Percentiles rank a stretch among this genome's conserved stretches.
These are phyloP conservation scores for Umbilicus rupestris DNA, from an alignment of 164 flowering plant species.

Conservation along the genomic window DNA sequence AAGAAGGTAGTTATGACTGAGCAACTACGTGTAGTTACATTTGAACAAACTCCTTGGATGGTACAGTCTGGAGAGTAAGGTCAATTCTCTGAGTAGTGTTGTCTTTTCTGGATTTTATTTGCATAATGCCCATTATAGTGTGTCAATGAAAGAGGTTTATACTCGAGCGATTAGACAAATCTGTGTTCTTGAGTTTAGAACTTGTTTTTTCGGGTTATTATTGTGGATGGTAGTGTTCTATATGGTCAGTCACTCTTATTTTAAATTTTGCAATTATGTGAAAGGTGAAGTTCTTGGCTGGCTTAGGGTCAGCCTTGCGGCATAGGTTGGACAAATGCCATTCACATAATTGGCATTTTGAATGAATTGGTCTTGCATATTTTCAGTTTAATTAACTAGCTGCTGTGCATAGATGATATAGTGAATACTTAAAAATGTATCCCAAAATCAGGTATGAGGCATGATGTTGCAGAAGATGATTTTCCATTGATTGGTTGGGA, in stretches of 20 bases:
- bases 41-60: too few species aligned
- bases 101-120: too few species aligned
- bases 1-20: too few species aligned
- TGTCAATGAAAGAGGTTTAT: too few species aligned
- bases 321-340: neutral
- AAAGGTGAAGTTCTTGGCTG: neutral
- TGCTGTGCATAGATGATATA: neutral
- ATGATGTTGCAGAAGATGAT: neutral
- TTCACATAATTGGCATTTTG: neutral
- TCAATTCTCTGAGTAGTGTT: too few species aligned
- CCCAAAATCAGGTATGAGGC: neutral
- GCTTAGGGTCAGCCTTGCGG: neutral
- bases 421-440: neutral
- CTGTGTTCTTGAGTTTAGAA: too few species aligned
- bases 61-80: too few species aligned
- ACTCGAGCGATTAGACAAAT: too few species aligned
- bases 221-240: neutral
- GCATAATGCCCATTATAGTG: too few species aligned
- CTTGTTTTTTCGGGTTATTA: too few species aligned
- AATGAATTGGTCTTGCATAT: neutral
- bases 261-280: neutral
- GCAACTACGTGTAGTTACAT: neutral
- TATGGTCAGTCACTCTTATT: too few species aligned
- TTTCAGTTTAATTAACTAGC: neutral
- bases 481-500: neutral